A percentile compares a stretch with the other conserved stretches of the same genome.
phyloP scores from a whole-genome alignment of 768 basidiomycete genomes.

The Suillus placidus region DNA sequence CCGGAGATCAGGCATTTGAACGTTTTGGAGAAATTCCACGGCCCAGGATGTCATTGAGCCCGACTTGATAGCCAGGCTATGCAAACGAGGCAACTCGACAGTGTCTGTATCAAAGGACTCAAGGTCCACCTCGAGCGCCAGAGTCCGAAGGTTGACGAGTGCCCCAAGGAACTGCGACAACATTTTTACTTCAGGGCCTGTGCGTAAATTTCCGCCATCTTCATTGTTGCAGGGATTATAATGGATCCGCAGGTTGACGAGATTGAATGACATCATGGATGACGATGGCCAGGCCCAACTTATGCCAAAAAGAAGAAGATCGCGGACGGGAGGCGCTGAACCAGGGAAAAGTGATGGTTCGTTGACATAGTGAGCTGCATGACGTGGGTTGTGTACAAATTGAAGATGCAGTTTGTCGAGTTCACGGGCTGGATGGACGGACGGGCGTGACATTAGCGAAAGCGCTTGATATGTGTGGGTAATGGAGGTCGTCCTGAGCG shows the following conservation, averaged over 20 bases:
- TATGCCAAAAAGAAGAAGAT: conserved; percentile 1
- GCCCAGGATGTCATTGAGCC: background rate
- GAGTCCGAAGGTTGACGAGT: background rate
- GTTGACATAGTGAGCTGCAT: background rate
- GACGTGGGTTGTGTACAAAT: background rate
- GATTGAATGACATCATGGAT: conserved; percentile 7
- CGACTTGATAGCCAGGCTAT: background rate
- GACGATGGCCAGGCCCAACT: background rate
- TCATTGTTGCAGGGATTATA: conserved; percentile 9
- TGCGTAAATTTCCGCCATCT: background rate
- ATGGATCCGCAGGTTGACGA: conserved; percentile 10
- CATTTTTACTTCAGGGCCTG: background rate
- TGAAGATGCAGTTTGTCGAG: background rate
- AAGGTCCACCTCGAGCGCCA: background rate
- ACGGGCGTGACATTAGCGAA: background rate
- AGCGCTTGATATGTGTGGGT: background rate
- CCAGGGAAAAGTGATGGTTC: background rate
- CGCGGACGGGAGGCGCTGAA: background rate
- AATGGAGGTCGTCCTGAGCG: background rate
- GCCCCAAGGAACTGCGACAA: background rate
- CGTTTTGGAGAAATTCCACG: background rate
- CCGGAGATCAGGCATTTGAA: background rate
- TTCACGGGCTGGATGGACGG: background rate
- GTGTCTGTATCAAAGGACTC: background rate
- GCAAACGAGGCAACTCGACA: background rate